Evolutionary conservation across 176 grass and related monocot species (phyloP), one percentile per base, ranked within the genome.

Genomic region (Luzula sylvatica): DNA sequence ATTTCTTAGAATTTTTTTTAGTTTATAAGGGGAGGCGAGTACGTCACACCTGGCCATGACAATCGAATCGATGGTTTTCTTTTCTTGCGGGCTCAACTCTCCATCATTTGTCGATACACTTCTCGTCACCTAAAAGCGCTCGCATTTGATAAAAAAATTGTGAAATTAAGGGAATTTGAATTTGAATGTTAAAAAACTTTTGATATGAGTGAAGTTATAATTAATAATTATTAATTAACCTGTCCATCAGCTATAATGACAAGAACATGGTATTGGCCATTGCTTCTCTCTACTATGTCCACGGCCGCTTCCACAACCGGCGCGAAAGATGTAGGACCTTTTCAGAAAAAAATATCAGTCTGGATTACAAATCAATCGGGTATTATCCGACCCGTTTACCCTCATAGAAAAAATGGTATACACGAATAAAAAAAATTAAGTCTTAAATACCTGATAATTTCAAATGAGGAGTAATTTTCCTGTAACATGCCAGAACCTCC

Each of bases 241-340:
- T 96, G 90, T 3, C 90, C 90, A 41, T 96, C 90, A 1, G 90
- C 90, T 20, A 96, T 71, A 7, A 96, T 82, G 63, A 96, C 76
- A 29, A 96, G 70, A 14, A 88, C 90, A 57, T 96, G 90, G 54
- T 88, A 96, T 76, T 88, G 90, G 3, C 90, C 90, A 2, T 62
- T 58, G 3, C 46, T 89, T 52, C 71, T 58, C 66, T 88, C 90
- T 6, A 96, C 84, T 38, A 88, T 88, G 65, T 96, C 84, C 24
- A 96, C 84, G 2, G 90, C 90, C 0, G 70, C 74, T 54, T 96
- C 90, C 8, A 96, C 80, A 19, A 95, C 84, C 3, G 90, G 90
- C 1, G 66, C 90, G 42, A 96, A 96, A 13, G 84, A 88, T 3
- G 90, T 96, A 3, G 90, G 90, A 16, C 90, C 88, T 87, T 40